Conservation (phyloP, 352 stramenopile genomes). For the Globisporangium nagaii region DNA sequence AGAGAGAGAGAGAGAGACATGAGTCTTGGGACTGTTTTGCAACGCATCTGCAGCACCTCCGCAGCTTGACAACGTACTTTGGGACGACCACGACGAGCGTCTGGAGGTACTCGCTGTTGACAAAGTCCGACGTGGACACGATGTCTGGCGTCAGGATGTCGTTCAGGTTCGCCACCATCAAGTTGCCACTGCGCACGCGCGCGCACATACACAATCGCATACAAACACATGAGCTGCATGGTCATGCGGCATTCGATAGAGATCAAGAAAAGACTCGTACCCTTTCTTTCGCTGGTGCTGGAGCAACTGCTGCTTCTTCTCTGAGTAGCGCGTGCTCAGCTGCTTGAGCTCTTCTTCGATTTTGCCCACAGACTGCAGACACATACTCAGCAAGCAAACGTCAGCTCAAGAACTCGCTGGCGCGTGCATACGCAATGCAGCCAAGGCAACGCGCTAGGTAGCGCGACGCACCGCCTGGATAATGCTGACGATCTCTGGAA, state of each 20-base stretch:
- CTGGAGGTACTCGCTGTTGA: slow-evolving; percentile 97
- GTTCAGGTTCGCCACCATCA: slow-evolving; percentile 93
- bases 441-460: too few species aligned
- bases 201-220: background rate
- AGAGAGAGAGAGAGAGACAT: background rate
- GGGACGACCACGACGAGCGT: slow-evolving; percentile 94
- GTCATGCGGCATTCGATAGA: background rate
- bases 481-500: slow-evolving; percentile 94
- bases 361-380: slow-evolving; percentile 78
- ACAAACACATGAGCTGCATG: background rate
- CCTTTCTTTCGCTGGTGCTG: slow-evolving; percentile 92
- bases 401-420: background rate
- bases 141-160: slow-evolving; percentile 91
- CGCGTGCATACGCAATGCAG: background rate
- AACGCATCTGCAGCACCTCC: too few species aligned
- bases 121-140: slow-evolving; percentile 85
- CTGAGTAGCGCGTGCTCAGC: slow-evolving; percentile 88
- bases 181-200: slow-evolving; percentile 64
- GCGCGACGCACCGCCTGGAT: slow-evolving; percentile 88
- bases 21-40: too few species aligned
- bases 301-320: slow-evolving; percentile 91
- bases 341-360: slow-evolving; percentile 98
- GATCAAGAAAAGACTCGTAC: slow-evolving; percentile 21
- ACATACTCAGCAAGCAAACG: background rate
- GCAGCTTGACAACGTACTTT: too few species aligned